Conservation (phyloP, 495 filamentous ascomycete genomes). For the Penicillium lividum region DNA sequence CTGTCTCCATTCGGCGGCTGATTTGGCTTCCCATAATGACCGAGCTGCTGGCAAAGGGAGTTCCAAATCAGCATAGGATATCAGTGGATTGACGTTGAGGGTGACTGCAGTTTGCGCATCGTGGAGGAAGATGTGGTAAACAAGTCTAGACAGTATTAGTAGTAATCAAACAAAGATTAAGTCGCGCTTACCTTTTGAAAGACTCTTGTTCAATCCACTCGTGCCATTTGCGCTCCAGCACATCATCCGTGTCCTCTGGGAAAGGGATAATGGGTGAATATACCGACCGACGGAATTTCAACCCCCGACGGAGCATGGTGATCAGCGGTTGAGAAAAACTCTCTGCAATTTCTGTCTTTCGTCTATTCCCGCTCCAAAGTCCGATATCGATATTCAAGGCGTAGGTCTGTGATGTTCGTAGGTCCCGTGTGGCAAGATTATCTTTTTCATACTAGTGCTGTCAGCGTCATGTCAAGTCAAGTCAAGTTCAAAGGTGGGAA, state of each 20-base stretch:
- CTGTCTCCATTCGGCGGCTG: constrained; percentile 57
- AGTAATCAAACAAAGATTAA: background rate
- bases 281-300: constrained; percentile 36
- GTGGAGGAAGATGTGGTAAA: constrained; percentile 56
- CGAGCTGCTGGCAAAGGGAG: constrained; percentile 57
- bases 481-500: background rate
- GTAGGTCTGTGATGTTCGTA: constrained; percentile 57
- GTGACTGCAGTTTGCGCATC: constrained; percentile 61
- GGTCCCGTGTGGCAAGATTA: constrained; percentile 54
- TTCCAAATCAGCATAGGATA: constrained; percentile 65
- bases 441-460: constrained; percentile 51
- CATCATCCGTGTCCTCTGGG: constrained; percentile 46
- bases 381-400: constrained; percentile 58
- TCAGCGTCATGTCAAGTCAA: background rate
- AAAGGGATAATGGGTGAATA: constrained; percentile 47
- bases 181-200: constrained; percentile 46
- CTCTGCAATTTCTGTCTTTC: constrained; percentile 70
- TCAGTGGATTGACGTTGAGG: constrained; percentile 54
- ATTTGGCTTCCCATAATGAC: constrained; percentile 56
- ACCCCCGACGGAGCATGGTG: constrained; percentile 49
- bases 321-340: constrained; percentile 54
- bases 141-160: constrained; percentile 42
- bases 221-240: constrained; percentile 58
- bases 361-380: constrained; percentile 65
- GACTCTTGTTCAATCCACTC: constrained; percentile 57